phyloP scores from a whole-genome alignment of 768 basidiomycete species.

The Termitomyces sp. region DNA sequence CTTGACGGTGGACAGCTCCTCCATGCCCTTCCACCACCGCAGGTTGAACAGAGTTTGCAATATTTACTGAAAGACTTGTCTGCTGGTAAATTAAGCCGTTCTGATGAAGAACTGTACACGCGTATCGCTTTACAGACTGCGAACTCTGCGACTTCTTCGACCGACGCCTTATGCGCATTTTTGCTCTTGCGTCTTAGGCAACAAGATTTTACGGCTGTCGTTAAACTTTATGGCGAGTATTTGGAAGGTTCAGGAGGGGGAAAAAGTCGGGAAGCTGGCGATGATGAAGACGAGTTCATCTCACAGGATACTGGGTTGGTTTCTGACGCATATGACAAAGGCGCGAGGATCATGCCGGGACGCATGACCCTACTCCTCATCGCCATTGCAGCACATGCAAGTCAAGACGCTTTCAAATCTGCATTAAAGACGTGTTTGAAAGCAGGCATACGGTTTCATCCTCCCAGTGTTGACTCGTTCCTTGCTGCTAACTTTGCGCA shows the following conservation, averaged over 20 bases:
- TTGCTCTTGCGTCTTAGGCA: conserved; percentile 41
- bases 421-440: conserved; percentile 43
- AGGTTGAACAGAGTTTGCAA: conserved; percentile 34
- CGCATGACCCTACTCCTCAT: conserved; percentile 42
- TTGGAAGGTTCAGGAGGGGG: conserved; percentile 19
- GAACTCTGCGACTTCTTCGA: conserved; percentile 25
- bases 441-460: conserved; percentile 31
- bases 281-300: conserved; percentile 1
- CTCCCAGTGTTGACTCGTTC: conserved; percentile 31
- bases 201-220: conserved; percentile 34
- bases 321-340: conserved; percentile 17
- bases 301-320: conserved; percentile 8
- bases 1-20: conserved; percentile 40
- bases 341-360: conserved; percentile 19
- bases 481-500: conserved; percentile 29
- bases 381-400: conserved; percentile 57
- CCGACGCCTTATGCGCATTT: conserved; percentile 43
- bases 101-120: conserved; percentile 27
- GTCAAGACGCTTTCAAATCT: conserved; percentile 49
- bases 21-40: conserved; percentile 37
- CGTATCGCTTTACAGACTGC: conserved; percentile 50
- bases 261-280: conserved; percentile 18
- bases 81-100: conserved; percentile 20
- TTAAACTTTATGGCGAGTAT: conserved; percentile 41
- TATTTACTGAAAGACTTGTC: conserved; percentile 25